A percentile compares a stretch with the other conserved stretches of the same genome.
Conservation (phyloP, 306 rosid species). For the Rubus idaeus region DNA sequence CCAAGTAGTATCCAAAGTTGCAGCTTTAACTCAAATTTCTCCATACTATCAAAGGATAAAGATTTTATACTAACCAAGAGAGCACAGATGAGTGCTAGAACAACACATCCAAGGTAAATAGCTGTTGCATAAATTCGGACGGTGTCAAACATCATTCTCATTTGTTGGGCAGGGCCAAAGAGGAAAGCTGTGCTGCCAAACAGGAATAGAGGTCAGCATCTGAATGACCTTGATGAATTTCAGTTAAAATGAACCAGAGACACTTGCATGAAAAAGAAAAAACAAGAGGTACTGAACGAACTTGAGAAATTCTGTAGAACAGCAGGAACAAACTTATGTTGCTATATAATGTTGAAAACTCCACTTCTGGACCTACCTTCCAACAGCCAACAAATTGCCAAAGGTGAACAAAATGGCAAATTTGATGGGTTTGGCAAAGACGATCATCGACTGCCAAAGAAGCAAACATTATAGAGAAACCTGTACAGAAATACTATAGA, state of each 20-base stretch:
- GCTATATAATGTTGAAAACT: neutral
- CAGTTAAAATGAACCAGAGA: slow-evolving; percentile 17
- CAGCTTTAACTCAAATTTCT: neutral
- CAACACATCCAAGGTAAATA: slow-evolving; percentile 83
- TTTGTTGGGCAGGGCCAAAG: slow-evolving; percentile 70
- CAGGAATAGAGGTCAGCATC: slow-evolving; percentile 31
- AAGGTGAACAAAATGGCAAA: slow-evolving; percentile 81
- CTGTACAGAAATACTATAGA: slow-evolving; percentile 11
- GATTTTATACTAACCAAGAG: slow-evolving; percentile 58
- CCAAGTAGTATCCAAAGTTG: neutral
- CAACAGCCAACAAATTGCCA: slow-evolving; percentile 89
- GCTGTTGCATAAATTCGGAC: slow-evolving; percentile 76
- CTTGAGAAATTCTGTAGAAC: neutral
- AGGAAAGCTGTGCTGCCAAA: slow-evolving; percentile 96
- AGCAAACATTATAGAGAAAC: slow-evolving; percentile 22
- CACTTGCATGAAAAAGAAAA: neutral
- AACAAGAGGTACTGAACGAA: neutral
- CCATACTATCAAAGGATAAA: neutral
- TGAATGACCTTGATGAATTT: slow-evolving; percentile 5
- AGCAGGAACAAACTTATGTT: neutral
- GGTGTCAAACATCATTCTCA: slow-evolving; percentile 84
- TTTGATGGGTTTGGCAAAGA: slow-evolving; percentile 79
- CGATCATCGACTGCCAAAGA: slow-evolving; percentile 79
- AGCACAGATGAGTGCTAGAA: slow-evolving; percentile 82
- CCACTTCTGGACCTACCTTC: slow-evolving; percentile 63